A percentile compares a stretch with the other conserved stretches of the same genome.
Evolutionary conservation across 208 protist species (phyloP).

Genomic region (Lotmaria passim): DNA sequence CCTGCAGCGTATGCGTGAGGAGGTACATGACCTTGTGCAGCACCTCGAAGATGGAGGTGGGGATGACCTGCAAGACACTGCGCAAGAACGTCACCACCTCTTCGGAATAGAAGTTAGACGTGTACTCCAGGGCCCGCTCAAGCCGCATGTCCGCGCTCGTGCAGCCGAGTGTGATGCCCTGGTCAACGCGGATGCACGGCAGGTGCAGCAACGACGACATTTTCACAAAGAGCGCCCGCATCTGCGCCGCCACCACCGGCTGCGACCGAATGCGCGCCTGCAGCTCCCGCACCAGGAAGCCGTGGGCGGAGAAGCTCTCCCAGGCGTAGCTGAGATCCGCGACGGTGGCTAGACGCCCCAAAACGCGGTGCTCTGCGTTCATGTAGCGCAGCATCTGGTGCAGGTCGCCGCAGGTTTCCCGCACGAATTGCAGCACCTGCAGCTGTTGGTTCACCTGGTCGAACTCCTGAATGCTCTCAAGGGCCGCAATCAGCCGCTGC

Average conservation of each 20-base stretch:
- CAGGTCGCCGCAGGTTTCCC: slow-evolving; percentile 87
- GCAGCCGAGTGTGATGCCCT: slow-evolving; percentile 40
- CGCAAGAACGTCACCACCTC: slow-evolving; percentile 93
- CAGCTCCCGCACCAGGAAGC: slow-evolving; percentile 90
- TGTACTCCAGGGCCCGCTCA: slow-evolving; percentile 81
- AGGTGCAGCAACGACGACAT: slow-evolving; percentile 95
- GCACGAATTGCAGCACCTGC: slow-evolving; percentile 93
- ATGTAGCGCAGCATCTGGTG: slow-evolving; percentile 96
- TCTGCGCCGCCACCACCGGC: slow-evolving; percentile 92
- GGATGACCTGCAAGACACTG: slow-evolving; percentile 96
- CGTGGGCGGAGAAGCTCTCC: slow-evolving; percentile 91
- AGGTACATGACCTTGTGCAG: slow-evolving; percentile 95
- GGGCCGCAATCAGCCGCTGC: slow-evolving; percentile 94
- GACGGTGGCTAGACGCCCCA: slow-evolving; percentile 91
- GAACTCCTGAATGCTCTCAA: slow-evolving; percentile 97
- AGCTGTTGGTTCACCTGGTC: slow-evolving; percentile 92
- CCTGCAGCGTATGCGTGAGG: slow-evolving; percentile 82
- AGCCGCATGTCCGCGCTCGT: slow-evolving; percentile 51
- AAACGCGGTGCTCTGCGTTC: slow-evolving; percentile 90
- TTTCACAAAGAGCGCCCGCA: slow-evolving; percentile 97
- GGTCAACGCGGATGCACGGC: slow-evolving; percentile 94
- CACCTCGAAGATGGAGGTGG: slow-evolving; percentile 94
- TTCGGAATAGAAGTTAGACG: slow-evolving; percentile 94
- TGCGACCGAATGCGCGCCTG: slow-evolving; percentile 94
- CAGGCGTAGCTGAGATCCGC: slow-evolving; percentile 97